Percentiles rank a stretch among this genome's conserved stretches.
phyloP scores from a whole-genome alignment of 495 filamentous ascomycete genomes.

The Glonium stellatum region DNA sequence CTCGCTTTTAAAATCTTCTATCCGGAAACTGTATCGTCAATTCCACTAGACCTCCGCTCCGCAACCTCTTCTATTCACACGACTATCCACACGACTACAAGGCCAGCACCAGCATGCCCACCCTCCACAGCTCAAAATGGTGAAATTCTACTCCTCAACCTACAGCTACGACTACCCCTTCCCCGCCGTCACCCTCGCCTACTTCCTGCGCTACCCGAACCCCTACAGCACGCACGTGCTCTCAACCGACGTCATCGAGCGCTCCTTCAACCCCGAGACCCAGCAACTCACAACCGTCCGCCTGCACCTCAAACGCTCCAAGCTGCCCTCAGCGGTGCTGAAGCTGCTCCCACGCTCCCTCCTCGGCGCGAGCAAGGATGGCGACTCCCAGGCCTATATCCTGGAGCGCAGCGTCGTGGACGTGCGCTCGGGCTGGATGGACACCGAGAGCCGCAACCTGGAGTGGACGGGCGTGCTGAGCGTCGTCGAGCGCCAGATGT shows the following conservation, averaged over 20 bases:
- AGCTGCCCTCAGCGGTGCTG: slow-evolving; percentile 72
- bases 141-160: slow-evolving; percentile 82
- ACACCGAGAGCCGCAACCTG: slow-evolving; percentile 39
- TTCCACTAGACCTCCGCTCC: not conserved
- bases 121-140: slow-evolving; percentile 42
- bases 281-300: slow-evolving; percentile 81
- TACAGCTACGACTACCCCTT: slow-evolving; percentile 90
- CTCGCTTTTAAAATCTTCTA: not conserved
- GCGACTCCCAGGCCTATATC: slow-evolving; percentile 73
- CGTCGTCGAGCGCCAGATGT: slow-evolving; percentile 82
- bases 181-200: slow-evolving; percentile 87
- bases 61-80: no score
- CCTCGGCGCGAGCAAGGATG: slow-evolving; percentile 55
- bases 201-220: slow-evolving; percentile 98
- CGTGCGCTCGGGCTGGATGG: slow-evolving; percentile 72
- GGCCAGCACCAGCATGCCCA: no score
- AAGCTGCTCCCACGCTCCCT: slow-evolving; percentile 77
- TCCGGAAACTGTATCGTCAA: not conserved
- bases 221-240: slow-evolving; percentile 93
- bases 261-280: slow-evolving; percentile 69
- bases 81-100: no score
- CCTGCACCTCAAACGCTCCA: slow-evolving; percentile 88
- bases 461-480: slow-evolving; percentile 78
- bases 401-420: slow-evolving; percentile 88
- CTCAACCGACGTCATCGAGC: slow-evolving; percentile 89